Percentiles rank a stretch among this genome's conserved stretches.
phyloP scores from a whole-genome alignment of 441 rosid species.

The Aleurites moluccanus region DNA sequence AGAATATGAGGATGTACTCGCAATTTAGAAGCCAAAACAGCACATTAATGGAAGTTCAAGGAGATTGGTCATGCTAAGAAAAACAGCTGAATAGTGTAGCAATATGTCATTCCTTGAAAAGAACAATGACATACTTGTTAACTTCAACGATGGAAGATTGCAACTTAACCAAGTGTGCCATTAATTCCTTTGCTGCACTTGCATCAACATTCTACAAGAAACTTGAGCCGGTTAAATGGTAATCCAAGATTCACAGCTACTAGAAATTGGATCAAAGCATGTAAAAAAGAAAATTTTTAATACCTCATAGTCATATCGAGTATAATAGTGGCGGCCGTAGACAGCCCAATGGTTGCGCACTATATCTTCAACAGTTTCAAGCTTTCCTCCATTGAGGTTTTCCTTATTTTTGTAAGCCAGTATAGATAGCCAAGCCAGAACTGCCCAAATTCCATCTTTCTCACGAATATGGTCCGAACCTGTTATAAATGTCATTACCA shows the following conservation, averaged over 20 bases:
- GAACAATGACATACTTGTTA: slow-evolving; percentile 53
- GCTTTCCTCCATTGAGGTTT: slow-evolving; percentile 58
- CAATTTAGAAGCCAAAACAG: neutral
- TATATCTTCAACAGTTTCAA: slow-evolving; percentile 90
- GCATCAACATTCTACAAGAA: slow-evolving; percentile 85
- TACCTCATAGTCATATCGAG: slow-evolving; percentile 98
- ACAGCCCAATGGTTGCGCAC: slow-evolving; percentile 89
- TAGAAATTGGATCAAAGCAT: neutral
- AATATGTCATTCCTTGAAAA: neutral
- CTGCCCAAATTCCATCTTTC: slow-evolving; percentile 99
- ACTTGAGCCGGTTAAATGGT: slow-evolving; percentile 29
- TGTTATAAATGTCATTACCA: slow-evolving; percentile 35
- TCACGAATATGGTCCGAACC: slow-evolving; percentile 98
- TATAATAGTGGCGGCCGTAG: slow-evolving; percentile 95
- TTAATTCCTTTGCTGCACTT: slow-evolving; percentile 81
- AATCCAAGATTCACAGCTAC: slow-evolving; percentile 15
- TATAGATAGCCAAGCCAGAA: slow-evolving; percentile 95
- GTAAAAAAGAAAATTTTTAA: neutral
- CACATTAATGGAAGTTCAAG: neutral
- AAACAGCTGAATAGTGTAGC: neutral
- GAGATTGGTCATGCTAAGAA: neutral
- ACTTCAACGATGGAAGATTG: slow-evolving; percentile 78
- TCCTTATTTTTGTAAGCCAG: slow-evolving; percentile 85
- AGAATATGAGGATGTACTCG: neutral
- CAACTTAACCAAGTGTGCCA: slow-evolving; percentile 80